phyloP scores from a whole-genome alignment of 2,329 filamentous ascomycete species.

The Tolypocladium inflatum region DNA sequence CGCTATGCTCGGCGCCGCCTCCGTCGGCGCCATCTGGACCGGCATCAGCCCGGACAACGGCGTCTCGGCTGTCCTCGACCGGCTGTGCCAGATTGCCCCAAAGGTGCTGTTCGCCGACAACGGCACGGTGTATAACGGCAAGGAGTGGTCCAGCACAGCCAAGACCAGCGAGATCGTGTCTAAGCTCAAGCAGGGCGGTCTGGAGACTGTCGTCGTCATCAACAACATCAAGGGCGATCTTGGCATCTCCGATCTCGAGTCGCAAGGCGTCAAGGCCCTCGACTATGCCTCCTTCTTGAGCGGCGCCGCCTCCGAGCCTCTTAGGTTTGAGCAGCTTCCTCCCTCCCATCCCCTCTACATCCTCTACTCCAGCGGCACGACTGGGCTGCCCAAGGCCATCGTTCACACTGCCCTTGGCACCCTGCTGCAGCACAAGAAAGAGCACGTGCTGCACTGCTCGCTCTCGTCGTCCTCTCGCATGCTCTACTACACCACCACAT shows the following conservation, averaged over 20 bases:
- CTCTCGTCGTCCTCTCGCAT: slow-evolving; percentile 63
- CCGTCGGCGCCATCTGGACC: slow-evolving; percentile 85
- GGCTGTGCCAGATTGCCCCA: slow-evolving; percentile 77
- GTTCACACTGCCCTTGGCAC: slow-evolving; percentile 87
- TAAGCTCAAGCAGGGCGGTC: slow-evolving; percentile 46
- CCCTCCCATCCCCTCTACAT: slow-evolving; percentile 90
- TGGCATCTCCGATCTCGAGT: slow-evolving; percentile 30
- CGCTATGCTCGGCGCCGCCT: slow-evolving; percentile 75
- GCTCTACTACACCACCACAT: slow-evolving; percentile 91
- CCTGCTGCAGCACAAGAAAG: slow-evolving; percentile 93
- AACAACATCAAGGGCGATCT: slow-evolving; percentile 46
- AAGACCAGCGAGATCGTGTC: slow-evolving; percentile 73
- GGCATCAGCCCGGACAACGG: slow-evolving; percentile 88
- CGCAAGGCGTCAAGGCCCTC: slow-evolving; percentile 28
- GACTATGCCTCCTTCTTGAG: slow-evolving; percentile 37
- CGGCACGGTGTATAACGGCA: slow-evolving; percentile 83
- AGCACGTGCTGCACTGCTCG: slow-evolving; percentile 80
- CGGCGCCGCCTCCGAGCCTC: slow-evolving; percentile 30
- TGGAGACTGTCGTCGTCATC: slow-evolving; percentile 67
- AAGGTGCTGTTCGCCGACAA: slow-evolving; percentile 80
- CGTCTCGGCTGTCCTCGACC: slow-evolving; percentile 81
- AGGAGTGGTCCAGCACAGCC: slow-evolving; percentile 67
- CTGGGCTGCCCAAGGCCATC: slow-evolving; percentile 81
- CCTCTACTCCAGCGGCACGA: slow-evolving; percentile 88
- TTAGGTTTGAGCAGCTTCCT: slow-evolving; percentile 65